Percentiles rank a stretch among this genome's conserved stretches.
phyloP scores from a whole-genome alignment of 345 rosid species.

The Dipteronia dyeriana region DNA sequence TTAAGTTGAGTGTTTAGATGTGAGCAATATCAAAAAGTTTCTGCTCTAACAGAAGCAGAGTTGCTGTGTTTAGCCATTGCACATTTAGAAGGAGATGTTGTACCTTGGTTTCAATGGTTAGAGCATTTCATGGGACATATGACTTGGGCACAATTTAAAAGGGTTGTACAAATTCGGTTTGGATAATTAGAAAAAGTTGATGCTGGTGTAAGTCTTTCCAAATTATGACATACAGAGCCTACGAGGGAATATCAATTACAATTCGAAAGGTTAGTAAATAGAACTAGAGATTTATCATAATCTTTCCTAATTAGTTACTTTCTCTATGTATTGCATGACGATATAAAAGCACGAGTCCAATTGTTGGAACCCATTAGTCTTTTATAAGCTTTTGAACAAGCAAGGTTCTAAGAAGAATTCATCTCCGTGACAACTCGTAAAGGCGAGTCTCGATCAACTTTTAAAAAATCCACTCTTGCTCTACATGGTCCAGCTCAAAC shows the following conservation, averaged over 20 bases:
- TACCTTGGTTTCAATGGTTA: not conserved
- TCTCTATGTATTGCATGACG: too few relatives aligned
- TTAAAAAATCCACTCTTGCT: not conserved
- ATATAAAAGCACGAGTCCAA: not conserved
- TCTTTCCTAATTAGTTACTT: too few relatives aligned
- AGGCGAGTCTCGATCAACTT: too few relatives aligned
- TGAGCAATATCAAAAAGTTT: not conserved
- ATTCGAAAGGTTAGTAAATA: too few relatives aligned
- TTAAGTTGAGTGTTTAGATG: not conserved
- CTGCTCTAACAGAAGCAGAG: not conserved
- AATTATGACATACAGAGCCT: not conserved
- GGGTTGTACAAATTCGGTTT: not conserved
- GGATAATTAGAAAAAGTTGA: not conserved
- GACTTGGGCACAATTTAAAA: not conserved
- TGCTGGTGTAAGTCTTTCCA: not conserved
- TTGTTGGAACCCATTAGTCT: not conserved
- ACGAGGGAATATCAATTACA: too few relatives aligned
- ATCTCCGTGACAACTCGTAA: not conserved
- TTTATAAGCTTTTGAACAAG: not conserved
- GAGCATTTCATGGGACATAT: not conserved
- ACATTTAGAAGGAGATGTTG: not conserved
- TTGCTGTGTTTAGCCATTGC: not conserved
- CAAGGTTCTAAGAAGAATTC: not conserved
- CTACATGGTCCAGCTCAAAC: not conserved
- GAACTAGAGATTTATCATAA: too few relatives aligned